Base-by-base conservation (phyloP, 495 filamentous ascomycete species). In the Podospora australis region DNA sequence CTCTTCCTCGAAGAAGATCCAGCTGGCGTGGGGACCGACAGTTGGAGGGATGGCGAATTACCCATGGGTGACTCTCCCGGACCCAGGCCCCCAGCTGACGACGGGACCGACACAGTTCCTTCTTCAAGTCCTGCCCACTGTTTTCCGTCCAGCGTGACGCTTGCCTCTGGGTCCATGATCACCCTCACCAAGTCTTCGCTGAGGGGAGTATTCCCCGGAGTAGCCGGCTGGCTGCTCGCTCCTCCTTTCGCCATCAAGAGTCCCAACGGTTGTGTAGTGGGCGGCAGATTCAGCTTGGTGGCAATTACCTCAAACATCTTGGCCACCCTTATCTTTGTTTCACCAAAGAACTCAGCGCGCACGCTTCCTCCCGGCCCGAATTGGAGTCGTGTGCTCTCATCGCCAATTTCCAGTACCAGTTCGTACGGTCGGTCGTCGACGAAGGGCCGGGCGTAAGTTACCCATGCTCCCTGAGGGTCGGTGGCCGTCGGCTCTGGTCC, bases 371-470 rank as follows among this genome's bases (percentile, higher is more conserved):
- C 29, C 1, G 34, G 32, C 0, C 40, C 43, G 19, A 82, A 66
- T 50, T 88, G 75, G 28, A 96, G 55, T 19, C 78, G 69, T 2
- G 82, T 87, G 22, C 69, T 71, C 55, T 91, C 86, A 14, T 73
- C 74, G 25, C 79, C 80, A 38, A 90, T 84, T 57, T 97, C 88
- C 2, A 96, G 65, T 39, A 97, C 78, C 14, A 95, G 74, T 60
- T 90, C 86, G 53, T 79, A 72, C 3, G 81, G 59, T 7, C 71
- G 74, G 25, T 87, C 85, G 54, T 95, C 88, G 13, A 85, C 80
- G 56, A 82, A 95, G 0, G 91, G 91, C 4, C 90, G 83, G 25
- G 84, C 77, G 56, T 96, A 96, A 24, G 74, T 80, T 34, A 95
- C 80, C 70, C 78, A 86, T 2, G 80, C 82, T 1, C 69, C 69